Conservation (phyloP, 345 rosid species). For the Cardamine resedifolia region DNA sequence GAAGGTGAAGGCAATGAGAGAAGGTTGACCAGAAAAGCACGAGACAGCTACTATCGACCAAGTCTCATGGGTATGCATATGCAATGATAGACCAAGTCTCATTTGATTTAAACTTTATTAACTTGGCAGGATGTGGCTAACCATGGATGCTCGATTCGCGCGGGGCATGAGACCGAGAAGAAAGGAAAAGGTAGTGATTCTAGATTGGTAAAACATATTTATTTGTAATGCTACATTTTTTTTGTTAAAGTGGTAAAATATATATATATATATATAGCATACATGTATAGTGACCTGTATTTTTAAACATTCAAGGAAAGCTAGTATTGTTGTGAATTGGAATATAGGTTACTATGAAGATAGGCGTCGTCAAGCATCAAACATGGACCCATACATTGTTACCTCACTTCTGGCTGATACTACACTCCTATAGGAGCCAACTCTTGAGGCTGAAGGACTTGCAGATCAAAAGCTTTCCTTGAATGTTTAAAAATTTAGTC, state of each 20-base stretch:
- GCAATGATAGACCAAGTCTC: not conserved
- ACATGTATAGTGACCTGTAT: too few species aligned
- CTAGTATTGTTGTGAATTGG: conserved; percentile 19
- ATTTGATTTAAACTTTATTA: not conserved
- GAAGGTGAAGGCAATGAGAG: conserved; percentile 99
- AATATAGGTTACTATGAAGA: conserved; percentile 82
- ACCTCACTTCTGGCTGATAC: conserved; percentile 71
- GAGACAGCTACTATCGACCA: conserved; percentile 89
- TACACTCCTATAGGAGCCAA: conserved; percentile 81
- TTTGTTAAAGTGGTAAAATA: too few species aligned
- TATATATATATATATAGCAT: too few species aligned
- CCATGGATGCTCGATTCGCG: conserved; percentile 95
- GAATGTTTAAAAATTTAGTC: conserved; percentile 53
- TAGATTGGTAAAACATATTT: not conserved
- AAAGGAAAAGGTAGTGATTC: conserved; percentile 70
- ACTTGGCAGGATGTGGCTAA: conserved; percentile 83
- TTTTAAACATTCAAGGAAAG: too few species aligned
- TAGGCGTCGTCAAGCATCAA: conserved; percentile 87
- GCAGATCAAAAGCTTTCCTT: conserved; percentile 79
- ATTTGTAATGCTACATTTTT: not conserved
- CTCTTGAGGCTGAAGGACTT: conserved; percentile 82
- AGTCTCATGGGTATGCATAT: conserved; percentile 77
- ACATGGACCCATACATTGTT: conserved; percentile 90
- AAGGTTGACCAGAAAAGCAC: conserved; percentile 92
- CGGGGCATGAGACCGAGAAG: conserved; percentile 95